Conservation (phyloP, 768 basidiomycete species). For the Lactarius trivialis region DNA sequence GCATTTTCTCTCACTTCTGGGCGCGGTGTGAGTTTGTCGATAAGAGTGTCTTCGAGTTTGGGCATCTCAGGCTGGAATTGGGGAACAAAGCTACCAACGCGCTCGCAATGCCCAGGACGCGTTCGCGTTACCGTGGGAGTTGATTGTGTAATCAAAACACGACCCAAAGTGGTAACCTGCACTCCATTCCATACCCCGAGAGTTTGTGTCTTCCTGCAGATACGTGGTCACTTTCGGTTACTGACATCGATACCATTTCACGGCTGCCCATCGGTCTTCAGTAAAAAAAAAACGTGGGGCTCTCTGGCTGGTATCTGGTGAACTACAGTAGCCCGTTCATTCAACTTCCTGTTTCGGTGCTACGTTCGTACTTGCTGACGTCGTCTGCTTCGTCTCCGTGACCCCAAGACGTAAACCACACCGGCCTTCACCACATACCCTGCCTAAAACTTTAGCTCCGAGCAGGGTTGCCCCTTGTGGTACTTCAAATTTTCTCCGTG, state of each 20-base stretch:
- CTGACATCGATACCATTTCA: not conserved
- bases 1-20: constrained; percentile 34
- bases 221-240: not conserved
- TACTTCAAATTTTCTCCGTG: not conserved
- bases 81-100: not conserved
- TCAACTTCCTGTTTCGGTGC: not conserved
- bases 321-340: not conserved
- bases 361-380: not conserved
- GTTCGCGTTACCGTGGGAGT: constrained; percentile 8
- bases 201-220: not conserved
- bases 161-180: no score
- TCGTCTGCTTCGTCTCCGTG: not conserved
- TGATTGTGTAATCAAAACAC: constrained; percentile 1
- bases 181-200: no score
- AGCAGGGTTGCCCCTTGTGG: not conserved
- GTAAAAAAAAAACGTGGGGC: no score
- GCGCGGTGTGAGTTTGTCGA: constrained; percentile 14
- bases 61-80: constrained; percentile 4
- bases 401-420: not conserved
- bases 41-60: constrained; percentile 18
- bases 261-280: no score
- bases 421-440: not conserved
- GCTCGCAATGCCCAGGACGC: not conserved
- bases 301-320: not conserved
- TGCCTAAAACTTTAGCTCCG: not conserved